Base-by-base conservation (phyloP, 768 basidiomycete species). In the Gloeophyllum trabeum region DNA sequence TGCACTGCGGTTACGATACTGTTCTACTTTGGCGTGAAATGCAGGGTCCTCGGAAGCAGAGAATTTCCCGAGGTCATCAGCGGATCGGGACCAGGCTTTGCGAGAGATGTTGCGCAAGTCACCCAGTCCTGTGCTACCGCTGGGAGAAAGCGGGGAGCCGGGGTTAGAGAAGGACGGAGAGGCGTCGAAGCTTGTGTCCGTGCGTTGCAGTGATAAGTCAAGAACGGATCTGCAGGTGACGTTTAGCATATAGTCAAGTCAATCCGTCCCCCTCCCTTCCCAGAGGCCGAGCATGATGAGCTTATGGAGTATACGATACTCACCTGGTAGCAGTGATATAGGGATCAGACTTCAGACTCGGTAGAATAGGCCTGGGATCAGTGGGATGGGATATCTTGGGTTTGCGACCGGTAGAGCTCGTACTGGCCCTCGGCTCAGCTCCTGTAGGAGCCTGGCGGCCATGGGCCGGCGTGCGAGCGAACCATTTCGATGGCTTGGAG, bases 381-480 rank as follows among this genome's bases (percentile, higher is more conserved):
- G 84, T 86, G 1, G 86, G 86, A 36, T 80, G 77, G 24, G 87
- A 89, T 26, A 89, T 90, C 67, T 86, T 88, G 41, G 76, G 81
- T 47, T 81, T 85, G 46, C 81, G 61, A 13, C 45, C 43, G 39
- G 58, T 48, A 3, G 70, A 69, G 40, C 68, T 67, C 12, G 57
- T 63, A 46, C 73, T 78, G 1, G 70, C 49, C 44, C 76, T 61
- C 1, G 75, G 70, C 43, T 78, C 74, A 26, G 60, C 41, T 19
- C 63, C 42, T 32, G 58, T 39, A 46, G 65, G 48, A 26, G 67
- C 48, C 25, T 66, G 49, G 54, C 71, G 71, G 35, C 75, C 68
- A 6, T 68, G 64, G 1, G 79, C 76, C 3, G 69, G 63, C 44
- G 78, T 76, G 32, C 78, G 68, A 12, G 60, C 68, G 55, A 86